Base-by-base conservation (phyloP, 192 early-diverging fungal species). In the Obelidium mucronatum region DNA sequence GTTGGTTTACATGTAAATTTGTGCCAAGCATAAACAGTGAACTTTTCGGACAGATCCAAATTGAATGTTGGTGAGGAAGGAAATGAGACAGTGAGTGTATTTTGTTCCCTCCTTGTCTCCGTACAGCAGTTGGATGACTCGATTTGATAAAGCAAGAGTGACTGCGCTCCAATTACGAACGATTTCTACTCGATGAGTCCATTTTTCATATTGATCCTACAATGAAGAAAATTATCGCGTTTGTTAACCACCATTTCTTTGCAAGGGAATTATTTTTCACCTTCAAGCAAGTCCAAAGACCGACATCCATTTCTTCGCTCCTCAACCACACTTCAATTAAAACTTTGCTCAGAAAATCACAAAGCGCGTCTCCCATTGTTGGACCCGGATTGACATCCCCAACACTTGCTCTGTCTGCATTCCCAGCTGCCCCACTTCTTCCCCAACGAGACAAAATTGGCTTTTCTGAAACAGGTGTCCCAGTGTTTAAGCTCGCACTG, bases 221-320 rank as follows among this genome's bases (percentile, higher is more conserved):
- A 6, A 6, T 58, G 42, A 17, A 13, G 8, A 51, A 51, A 51
- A 13, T 51, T 22, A 13, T 51, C 11, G 48, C 48, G 48, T 22
- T 8, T 51, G n/a, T n/a, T n/a, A n/a, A n/a, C n/a, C n/a, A n/a
- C n/a, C n/a, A n/a, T n/a, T n/a, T n/a, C n/a, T n/a, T 17, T 44
- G 42, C 42, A 44, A 58, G 5, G 55, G 6, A 24, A 58, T 19
- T 5, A 15, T 5, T 5, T 24, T 30, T 30, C 15, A 76, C 79
- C 74, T 93, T 91, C 42, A 96, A 80, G 74, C 87, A 86, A 63
- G 94, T 85, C 93, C 93, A 96, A 89, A 94, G 91, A 34, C 92
- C 88, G 13, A 91, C 88, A 56, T 87, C 75, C 44, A 77, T 83
- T 28, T 86, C 88, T 36, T 83, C 83, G 51, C 92, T 93, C 26